Evolutionary conservation across 495 filamentous ascomycete genomes (phyloP), one percentile per base, ranked within the genome.

Genomic region (Penicillium coprophilum): DNA sequence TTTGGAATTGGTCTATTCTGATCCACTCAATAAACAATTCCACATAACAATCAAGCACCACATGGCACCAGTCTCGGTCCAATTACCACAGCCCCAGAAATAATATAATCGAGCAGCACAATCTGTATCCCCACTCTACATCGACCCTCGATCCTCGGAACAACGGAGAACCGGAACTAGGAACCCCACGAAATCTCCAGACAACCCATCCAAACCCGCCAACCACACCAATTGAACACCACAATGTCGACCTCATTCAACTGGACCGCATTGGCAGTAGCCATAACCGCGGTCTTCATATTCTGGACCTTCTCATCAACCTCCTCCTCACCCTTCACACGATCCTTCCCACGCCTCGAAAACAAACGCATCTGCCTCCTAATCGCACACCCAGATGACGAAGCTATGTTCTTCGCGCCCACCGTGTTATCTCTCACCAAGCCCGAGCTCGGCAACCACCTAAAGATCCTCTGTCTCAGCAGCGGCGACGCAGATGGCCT

Each of bases 371-470:
- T 96, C 58, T 87, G 88, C 64, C 80, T 98, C 27, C 77, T 98
- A 36, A 97, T 98, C 69, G 94, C 94, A 4, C 94, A 98, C 72
- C 94, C 94, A 0, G 94, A 98, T 71, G 94, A 98, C 59, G 94
- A 98, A 77, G 95, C 94, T 62, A 98, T 98, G 94, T 98, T 98
- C 78, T 98, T 98, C 73, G 84, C 93, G 56, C 94, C 94, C 0
- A 88, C 91, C 0, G 80, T 98, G 3, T 77, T 95, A 50, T 84
- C 87, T 6, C 80, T 98, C 27, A 91, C 91, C 15, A 80, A 82
- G 20, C 79, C 87, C 67, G 82, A 84, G 55, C 73, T 87, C 20
- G 87, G 90, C 1, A 98, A 98, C 66, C 90, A 91, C 64, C 78
- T 98, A 59, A 92, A 92, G 72, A 94, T 98, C 60, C 79, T 98